phyloP scores from a whole-genome alignment of 306 rosid genomes.

The Quercus wislizeni region DNA sequence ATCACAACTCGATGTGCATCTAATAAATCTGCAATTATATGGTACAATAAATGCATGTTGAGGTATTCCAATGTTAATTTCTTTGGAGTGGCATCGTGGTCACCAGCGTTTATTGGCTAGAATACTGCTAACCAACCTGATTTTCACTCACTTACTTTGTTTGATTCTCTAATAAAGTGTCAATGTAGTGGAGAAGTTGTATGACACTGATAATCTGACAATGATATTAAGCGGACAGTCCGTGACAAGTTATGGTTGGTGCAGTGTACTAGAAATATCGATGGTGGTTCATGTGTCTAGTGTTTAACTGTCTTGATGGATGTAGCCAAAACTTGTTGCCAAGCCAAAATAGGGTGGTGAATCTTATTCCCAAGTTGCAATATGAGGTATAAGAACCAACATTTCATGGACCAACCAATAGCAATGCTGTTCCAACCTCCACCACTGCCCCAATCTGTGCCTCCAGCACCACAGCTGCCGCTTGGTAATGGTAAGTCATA shows the following conservation, averaged over 20 bases:
- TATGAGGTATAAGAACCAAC: conserved; percentile 38
- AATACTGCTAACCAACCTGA: no score
- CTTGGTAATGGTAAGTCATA: conserved; percentile 11
- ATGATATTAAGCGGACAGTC: neutral
- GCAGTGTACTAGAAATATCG: conserved; percentile 41
- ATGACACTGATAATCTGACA: neutral
- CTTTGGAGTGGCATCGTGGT: neutral
- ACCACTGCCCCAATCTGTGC: neutral
- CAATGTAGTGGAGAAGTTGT: neutral
- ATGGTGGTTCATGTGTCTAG: neutral
- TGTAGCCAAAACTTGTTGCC: neutral
- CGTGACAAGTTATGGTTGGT: conserved; percentile 15
- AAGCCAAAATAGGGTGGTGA: conserved; percentile 32
- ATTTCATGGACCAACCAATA: neutral
- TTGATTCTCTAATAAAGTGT: no score
- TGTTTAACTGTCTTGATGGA: conserved; percentile 18
- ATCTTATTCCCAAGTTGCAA: conserved; percentile 31
- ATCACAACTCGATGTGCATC: neutral
- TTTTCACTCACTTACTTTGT: no score
- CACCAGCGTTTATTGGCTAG: no score
- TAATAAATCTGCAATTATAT: neutral
- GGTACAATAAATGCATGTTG: conserved; percentile 28
- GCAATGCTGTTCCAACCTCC: neutral
- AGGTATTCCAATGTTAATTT: conserved; percentile 20
- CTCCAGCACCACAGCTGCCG: neutral